These are phyloP conservation scores for Scenedesmus sp. DNA, from an alignment of 163 green algal species.

Conservation along the genomic window DNA sequence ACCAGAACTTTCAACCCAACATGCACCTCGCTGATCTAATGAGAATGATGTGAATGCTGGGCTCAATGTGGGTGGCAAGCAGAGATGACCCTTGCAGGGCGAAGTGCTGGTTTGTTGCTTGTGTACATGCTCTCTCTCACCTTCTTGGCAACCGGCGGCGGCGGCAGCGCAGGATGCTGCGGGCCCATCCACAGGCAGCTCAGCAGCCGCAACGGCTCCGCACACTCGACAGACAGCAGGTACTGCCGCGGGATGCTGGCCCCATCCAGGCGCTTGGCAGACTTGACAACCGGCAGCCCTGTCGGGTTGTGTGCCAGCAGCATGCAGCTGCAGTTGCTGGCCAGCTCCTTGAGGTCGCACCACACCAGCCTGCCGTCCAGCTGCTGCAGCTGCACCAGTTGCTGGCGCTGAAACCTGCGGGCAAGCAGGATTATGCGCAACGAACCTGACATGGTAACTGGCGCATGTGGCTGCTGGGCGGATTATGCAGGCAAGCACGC, in stretches of 20 bases:
- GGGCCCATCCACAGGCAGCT: slow-evolving; percentile 64
- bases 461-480: neutral
- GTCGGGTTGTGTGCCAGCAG: slow-evolving; percentile 62
- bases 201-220: slow-evolving; percentile 75
- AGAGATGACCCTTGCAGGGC: neutral
- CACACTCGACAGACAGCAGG: slow-evolving; percentile 70
- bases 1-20: too few relatives aligned
- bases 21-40: too few relatives aligned
- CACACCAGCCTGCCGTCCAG: slow-evolving; percentile 69
- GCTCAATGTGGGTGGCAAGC: neutral
- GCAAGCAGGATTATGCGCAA: neutral
- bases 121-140: neutral
- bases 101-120: neutral
- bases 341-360: slow-evolving; percentile 75
- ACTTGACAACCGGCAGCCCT: slow-evolving; percentile 56
- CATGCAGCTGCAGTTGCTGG: slow-evolving; percentile 70
- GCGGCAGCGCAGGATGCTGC: slow-evolving; percentile 51
- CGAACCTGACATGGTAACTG: too few relatives aligned
- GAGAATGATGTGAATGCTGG: too few relatives aligned
- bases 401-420: slow-evolving; percentile 65
- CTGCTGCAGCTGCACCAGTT: slow-evolving; percentile 74
- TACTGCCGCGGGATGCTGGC: slow-evolving; percentile 54
- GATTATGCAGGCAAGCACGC: neutral
- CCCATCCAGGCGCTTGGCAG: slow-evolving; percentile 62
- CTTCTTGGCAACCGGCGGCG: slow-evolving; percentile 28